These are phyloP conservation scores for Cyberlindnera veronae DNA, from an alignment of 805 yeast species.

Conservation along the genomic window DNA sequence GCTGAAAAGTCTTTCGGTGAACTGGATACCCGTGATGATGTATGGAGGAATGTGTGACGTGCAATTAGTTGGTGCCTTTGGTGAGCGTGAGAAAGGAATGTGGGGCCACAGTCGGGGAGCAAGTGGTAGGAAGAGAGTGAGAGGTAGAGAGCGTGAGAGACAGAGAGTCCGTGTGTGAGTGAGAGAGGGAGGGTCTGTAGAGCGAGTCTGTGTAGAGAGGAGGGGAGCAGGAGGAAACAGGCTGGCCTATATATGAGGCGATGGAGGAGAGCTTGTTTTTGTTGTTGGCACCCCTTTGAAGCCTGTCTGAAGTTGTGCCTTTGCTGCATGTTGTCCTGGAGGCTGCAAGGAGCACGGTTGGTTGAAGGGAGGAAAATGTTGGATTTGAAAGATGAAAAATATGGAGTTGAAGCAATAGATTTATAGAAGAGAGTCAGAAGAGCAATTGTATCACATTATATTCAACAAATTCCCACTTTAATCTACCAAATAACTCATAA, in stretches of 20 bases:
- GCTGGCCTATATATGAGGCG: conserved; percentile 6
- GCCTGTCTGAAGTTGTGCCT: conserved; percentile 1
- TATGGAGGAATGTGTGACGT: too few species aligned
- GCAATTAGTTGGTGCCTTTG: too few species aligned
- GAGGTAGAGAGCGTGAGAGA: neutral
- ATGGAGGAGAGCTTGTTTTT: conserved; percentile 3
- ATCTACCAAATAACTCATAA: too few species aligned
- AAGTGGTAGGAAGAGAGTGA: neutral
- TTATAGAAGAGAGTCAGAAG: too few species aligned
- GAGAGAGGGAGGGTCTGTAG: too few species aligned
- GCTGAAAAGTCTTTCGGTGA: too few species aligned
- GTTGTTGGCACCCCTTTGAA: conserved; percentile 5
- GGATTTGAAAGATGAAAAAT: too few species aligned
- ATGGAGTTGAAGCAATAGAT: too few species aligned
- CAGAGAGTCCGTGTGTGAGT: neutral
- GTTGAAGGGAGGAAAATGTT: too few species aligned
- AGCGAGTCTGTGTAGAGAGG: neutral
- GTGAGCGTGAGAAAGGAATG: conserved; percentile 1
- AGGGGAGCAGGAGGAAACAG: neutral
- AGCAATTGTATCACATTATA: too few species aligned
- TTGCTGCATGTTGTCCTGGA: neutral
- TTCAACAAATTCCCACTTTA: too few species aligned
- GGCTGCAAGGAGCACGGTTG: neutral
- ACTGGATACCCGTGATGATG: too few species aligned
- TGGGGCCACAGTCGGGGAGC: neutral